Conservation (phyloP, 768 basidiomycete genomes). For the Phlegmacium glaucopus region DNA sequence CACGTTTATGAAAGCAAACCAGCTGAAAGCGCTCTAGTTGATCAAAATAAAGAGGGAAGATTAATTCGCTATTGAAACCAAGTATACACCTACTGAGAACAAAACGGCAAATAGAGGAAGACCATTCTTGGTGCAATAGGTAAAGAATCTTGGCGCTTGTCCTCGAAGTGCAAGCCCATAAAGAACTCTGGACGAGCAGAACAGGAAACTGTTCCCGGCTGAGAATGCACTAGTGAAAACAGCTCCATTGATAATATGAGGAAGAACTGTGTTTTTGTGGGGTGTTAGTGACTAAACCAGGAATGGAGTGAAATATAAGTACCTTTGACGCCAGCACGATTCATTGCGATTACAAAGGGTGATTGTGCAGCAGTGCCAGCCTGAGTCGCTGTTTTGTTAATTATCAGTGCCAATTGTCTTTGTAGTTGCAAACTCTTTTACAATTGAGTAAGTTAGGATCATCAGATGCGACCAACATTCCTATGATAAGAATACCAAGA, state of each 20-base stretch:
- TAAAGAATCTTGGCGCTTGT: slow-evolving; percentile 52
- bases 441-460: slow-evolving; percentile 48
- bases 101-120: slow-evolving; percentile 56
- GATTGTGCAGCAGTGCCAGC: slow-evolving; percentile 72
- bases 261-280: no score
- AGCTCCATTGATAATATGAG: slow-evolving; percentile 69
- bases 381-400: slow-evolving; percentile 27
- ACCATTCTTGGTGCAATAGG: slow-evolving; percentile 49
- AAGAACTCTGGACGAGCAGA: slow-evolving; percentile 54
- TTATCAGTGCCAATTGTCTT: background rate
- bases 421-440: slow-evolving; percentile 8
- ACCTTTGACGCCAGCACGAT: slow-evolving; percentile 67
- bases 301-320: no score
- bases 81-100: slow-evolving; percentile 36
- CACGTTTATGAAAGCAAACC: slow-evolving; percentile 45
- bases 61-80: slow-evolving; percentile 17
- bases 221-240: slow-evolving; percentile 69
- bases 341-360: slow-evolving; percentile 84
- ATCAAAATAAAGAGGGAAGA: background rate
- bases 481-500: slow-evolving; percentile 68
- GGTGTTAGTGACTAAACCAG: no score
- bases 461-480: slow-evolving; percentile 75
- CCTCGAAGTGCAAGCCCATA: no score
- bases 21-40: background rate
- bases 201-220: slow-evolving; percentile 68